Conservation (phyloP, 352 stramenopile genomes). For the Pythium vanterpoolii region DNA sequence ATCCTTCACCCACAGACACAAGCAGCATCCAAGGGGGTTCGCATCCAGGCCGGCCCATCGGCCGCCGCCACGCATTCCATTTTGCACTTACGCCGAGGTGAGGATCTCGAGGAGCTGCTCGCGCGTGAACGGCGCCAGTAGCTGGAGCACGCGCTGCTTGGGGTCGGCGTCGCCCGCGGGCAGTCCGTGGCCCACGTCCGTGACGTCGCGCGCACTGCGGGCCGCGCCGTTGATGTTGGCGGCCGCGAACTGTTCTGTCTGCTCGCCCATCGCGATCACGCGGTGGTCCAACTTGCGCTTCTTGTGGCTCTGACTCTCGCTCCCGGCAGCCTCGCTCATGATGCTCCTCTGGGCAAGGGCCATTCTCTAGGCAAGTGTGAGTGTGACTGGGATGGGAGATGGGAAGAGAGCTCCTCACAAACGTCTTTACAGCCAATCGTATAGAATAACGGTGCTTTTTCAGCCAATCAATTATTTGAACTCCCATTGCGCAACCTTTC, state of each 20-base stretch:
- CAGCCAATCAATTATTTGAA: constrained; percentile 4
- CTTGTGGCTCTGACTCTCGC: constrained; percentile 31
- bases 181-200: background rate
- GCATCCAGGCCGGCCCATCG: background rate
- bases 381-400: constrained; percentile 14
- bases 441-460: background rate
- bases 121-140: constrained; percentile 55
- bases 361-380: constrained; percentile 5
- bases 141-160: constrained; percentile 23
- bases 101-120: constrained; percentile 69
- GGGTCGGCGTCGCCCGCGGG: constrained; percentile 2
- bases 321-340: constrained; percentile 16
- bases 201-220: background rate
- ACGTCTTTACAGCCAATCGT: background rate
- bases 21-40: background rate
- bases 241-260: constrained; percentile 17
- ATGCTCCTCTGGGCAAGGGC: constrained; percentile 18
- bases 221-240: background rate
- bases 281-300: constrained; percentile 22
- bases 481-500: background rate
- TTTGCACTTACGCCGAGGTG: constrained; percentile 47
- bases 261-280: constrained; percentile 26
- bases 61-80: background rate
- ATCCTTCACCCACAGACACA: no score
- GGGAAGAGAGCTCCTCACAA: constrained; percentile 7